Conservation (phyloP, 495 filamentous ascomycete species). For the Trichocladium uniseriatum region DNA sequence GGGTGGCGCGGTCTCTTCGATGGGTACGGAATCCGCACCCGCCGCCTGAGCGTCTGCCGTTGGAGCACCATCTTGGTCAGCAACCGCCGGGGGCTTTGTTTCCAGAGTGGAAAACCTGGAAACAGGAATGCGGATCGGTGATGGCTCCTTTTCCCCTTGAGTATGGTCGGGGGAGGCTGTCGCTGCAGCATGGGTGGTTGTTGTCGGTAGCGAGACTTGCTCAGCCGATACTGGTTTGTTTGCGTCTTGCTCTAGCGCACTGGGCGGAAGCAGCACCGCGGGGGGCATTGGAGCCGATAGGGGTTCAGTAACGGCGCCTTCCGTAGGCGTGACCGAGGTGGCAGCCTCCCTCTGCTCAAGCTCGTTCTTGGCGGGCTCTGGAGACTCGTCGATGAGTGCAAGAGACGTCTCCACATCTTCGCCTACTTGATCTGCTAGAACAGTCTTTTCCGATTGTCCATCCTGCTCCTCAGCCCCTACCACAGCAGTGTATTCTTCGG, state of each 20-base stretch:
- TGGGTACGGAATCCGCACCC: conserved; percentile 1
- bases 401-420: too few relatives aligned
- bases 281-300: conserved; percentile 20
- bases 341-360: background rate
- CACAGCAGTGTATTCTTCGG: background rate
- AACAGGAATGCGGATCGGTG: conserved; percentile 29
- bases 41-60: conserved; percentile 5
- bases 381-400: too few relatives aligned
- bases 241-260: background rate
- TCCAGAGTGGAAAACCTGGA: conserved; percentile 45
- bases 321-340: background rate
- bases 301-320: background rate
- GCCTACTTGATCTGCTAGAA: background rate
- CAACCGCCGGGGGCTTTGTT: conserved; percentile 8
- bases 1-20: background rate
- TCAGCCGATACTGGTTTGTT: background rate
- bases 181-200: background rate
- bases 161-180: background rate
- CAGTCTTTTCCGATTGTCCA: conserved; percentile 8
- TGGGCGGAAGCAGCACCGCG: conserved; percentile 8
- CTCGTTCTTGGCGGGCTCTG: background rate
- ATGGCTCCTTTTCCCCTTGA: background rate
- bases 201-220: background rate
- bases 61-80: conserved; percentile 8
- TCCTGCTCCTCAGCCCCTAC: background rate